Evolutionary conservation across 306 rosid genomes (phyloP), one percentile per base, ranked within the genome.

Genomic region (Heteromeles arbutifolia): DNA sequence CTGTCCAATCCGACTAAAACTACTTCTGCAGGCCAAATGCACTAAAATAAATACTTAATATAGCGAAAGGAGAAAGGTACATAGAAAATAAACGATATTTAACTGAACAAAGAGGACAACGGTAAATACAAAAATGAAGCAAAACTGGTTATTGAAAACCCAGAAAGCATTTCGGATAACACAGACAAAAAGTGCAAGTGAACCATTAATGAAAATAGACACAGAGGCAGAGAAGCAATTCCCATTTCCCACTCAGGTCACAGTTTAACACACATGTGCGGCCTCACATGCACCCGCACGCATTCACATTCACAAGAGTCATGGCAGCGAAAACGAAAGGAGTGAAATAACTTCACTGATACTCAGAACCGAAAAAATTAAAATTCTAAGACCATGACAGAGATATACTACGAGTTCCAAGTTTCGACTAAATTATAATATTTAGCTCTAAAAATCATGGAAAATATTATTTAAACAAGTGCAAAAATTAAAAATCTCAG

Each of bases 291-390:
- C 58, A n/a, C 50, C 59, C 57, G 18, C 57, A 50, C 57, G 54
- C 67, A 82, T 26, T 43, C 45, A 39, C 57, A 65, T 65, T 54
- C 31, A 62, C 21, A 54, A 56, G 24, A 52, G 66, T 73, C 67
- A 50, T 26, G 15, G 12, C 29, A 24, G 54, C 28, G 41, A 52
- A n/a, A 32, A 77, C 13, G 34, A 67, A 56, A 56, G n/a, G 39
- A 25, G 37, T 54, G 67, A 41, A 31, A 45, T 62, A 17, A 31
- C 24, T 14, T 37, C 44, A 61, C 79, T 72, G 77, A 81, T 80
- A 87, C 78, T 72, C 72, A 78, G 79, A 80, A 74, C 63, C 85
- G 22, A 79, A 80, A 63, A 34, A 74, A 82, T 12, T 14, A 15
- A 48, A 48, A 75, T 59, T 77, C 81, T 10, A 67, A 80, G 58